Evolutionary conservation across 2,329 filamentous ascomycete species (phyloP).

Genomic region (Sphaerulina vaccinii): DNA sequence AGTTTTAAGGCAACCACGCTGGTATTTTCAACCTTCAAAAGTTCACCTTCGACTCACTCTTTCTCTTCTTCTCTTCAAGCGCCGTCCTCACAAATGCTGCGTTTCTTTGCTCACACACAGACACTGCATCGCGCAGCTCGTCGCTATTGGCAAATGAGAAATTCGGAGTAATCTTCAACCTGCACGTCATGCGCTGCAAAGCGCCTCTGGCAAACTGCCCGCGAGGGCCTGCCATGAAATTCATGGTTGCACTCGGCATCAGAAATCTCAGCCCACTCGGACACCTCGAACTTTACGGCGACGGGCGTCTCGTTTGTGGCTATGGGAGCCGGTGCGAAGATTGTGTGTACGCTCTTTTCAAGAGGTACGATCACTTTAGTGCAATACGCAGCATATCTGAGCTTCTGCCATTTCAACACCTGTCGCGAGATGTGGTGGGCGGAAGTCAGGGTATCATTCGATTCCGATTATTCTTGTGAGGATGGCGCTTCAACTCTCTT

Average conservation of each 20-base stretch:
- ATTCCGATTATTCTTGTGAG: constrained; percentile 90
- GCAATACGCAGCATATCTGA: constrained; percentile 84
- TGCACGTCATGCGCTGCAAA: constrained; percentile 22
- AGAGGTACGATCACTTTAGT: constrained; percentile 65
- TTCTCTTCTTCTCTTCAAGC: constrained; percentile 53
- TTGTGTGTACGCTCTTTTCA: constrained; percentile 61
- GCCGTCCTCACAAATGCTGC: constrained; percentile 87
- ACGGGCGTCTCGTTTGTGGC: constrained; percentile 41
- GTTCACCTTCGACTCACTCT: constrained; percentile 10
- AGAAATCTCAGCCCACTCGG: constrained; percentile 69
- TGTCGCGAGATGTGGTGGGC: constrained; percentile 31
- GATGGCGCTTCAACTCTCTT: constrained; percentile 66
- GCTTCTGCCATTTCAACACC: constrained; percentile 27
- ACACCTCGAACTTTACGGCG: constrained; percentile 16
- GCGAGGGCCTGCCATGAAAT: constrained; percentile 81
- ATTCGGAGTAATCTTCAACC: constrained; percentile 94
- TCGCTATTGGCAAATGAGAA: constrained; percentile 77
- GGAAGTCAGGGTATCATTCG: constrained; percentile 65
- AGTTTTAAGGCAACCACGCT: too few relatives aligned
- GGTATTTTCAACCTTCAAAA: constrained; percentile 2
- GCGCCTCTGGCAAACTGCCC: constrained; percentile 60
- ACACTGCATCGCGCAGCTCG: constrained; percentile 34
- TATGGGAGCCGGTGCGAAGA: constrained; percentile 95
- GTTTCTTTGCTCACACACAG: constrained; percentile 90
- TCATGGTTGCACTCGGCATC: constrained; percentile 85